These are phyloP conservation scores for Ligustrum vulgare DNA, from an alignment of 257 asterid genomes.

Conservation along the genomic window DNA sequence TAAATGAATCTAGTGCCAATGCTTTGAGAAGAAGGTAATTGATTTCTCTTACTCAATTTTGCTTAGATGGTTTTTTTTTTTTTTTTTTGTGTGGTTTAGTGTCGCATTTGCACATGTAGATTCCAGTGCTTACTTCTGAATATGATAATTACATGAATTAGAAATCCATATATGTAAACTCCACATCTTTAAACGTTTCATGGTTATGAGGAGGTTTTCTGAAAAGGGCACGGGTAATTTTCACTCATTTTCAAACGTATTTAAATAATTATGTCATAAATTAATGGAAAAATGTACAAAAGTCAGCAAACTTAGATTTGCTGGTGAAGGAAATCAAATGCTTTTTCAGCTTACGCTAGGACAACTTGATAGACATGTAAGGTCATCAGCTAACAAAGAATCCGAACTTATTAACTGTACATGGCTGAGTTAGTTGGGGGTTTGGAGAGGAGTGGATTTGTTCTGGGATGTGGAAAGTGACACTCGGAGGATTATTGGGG, in stretches of 20 bases:
- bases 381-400: neutral
- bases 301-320: neutral
- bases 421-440: neutral
- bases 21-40: too few relatives aligned
- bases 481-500: conserved; percentile 1
- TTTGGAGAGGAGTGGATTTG: neutral
- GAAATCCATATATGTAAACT: neutral
- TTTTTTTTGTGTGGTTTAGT: neutral
- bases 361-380: neutral
- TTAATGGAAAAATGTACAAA: neutral
- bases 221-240: neutral
- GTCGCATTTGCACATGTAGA: neutral
- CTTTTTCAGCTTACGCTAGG: neutral
- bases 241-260: neutral
- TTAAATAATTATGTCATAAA: neutral
- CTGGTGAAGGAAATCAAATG: neutral
- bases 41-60: neutral
- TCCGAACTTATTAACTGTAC: neutral
- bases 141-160: neutral
- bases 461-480: neutral
- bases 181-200: neutral
- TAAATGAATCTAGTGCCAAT: conserved; percentile 38
- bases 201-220: neutral
- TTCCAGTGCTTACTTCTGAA: conserved; percentile 1
- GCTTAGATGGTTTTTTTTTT: neutral